Base-by-base conservation (phyloP, 129 eudicot genomes). In the sunflower (Helianthus annuus) region DNA sequence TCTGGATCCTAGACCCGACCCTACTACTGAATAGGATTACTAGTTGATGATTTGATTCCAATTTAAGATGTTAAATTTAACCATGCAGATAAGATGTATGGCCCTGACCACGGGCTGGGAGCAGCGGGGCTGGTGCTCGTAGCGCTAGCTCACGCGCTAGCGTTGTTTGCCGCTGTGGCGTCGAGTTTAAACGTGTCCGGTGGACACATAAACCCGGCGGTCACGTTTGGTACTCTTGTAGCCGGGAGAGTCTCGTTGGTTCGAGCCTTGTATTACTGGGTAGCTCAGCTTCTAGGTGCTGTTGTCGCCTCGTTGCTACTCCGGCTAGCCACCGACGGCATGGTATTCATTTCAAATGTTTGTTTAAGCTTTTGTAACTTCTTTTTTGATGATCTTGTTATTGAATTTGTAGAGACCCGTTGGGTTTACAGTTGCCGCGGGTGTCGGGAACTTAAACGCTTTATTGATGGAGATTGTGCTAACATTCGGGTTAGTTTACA, bases 131-230 rank as follows among this genome's bases (percentile, higher is more conserved):
- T 89, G 36, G 59, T 82, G 75, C 27, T 87, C 65, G 84, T 92
- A 19, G 96, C 98, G 4, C 65, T 92, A 2, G 98, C 96, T 1
- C 91, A 89, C 32, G 92, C 92, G 0, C 49, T 92, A 1, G 70
- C 96, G 0, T 64, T 89, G 19, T 92, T 92, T 22, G 96, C 98
- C 0, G 98, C 98, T 1, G 87, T 92, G 45, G 86, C 98, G 0
- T 76, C 98, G 1, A 86, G 95, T 65, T 73, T 89, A 56, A 92
- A 92, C 10, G 89, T 89, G 9, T 92, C 98, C 0, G 98, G 98
- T 1, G 98, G 98, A 6, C 98, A 92, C 39, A 64, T 89, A 27
- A 92, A 92, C 53, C 98, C 98, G 3, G 98, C 98, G 0, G 96
- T 92, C 39, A 89, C 98, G 32, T 87, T 92, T 6, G 98, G 92